Evolutionary conservation across 2,329 filamentous ascomycete species (phyloP).

Genomic region (Phoma sp.): DNA sequence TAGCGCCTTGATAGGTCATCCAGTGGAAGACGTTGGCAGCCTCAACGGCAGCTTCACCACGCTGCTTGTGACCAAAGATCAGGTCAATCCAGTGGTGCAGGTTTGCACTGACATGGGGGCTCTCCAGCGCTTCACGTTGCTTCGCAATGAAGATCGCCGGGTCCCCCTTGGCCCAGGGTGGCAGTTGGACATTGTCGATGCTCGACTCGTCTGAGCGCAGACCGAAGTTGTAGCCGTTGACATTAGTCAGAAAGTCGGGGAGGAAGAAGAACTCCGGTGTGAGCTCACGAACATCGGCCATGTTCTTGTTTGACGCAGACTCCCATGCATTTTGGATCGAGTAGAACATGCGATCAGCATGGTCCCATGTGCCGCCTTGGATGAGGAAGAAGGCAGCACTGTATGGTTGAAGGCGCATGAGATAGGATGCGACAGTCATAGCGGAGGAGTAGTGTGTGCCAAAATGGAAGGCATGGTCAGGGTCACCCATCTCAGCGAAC

Average conservation of each 20-base stretch:
- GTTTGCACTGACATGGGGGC: slow-evolving; percentile 87
- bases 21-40: slow-evolving; percentile 96
- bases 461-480: slow-evolving; percentile 85
- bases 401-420: slow-evolving; percentile 94
- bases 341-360: slow-evolving; percentile 93
- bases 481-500: slow-evolving; percentile 88
- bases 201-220: slow-evolving; percentile 78
- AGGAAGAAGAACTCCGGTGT: slow-evolving; percentile 98
- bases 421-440: slow-evolving; percentile 97
- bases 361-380: slow-evolving; percentile 95
- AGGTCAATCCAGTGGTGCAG: slow-evolving; percentile 96
- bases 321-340: slow-evolving; percentile 91
- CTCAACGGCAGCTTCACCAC: slow-evolving; percentile 89
- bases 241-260: slow-evolving; percentile 92
- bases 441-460: slow-evolving; percentile 98
- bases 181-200: slow-evolving; percentile 88
- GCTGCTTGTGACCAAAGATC: slow-evolving; percentile 92
- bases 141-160: slow-evolving; percentile 95
- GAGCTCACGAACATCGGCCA: slow-evolving; percentile 91
- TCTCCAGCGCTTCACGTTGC: slow-evolving; percentile 94
- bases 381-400: slow-evolving; percentile 93
- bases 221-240: slow-evolving; percentile 95
- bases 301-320: slow-evolving; percentile 87
- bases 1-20: slow-evolving; percentile 92
- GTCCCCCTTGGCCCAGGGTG: slow-evolving; percentile 95